Evolutionary conservation across 345 rosid genomes (phyloP).

Genomic region (Rhizophora apiculata): DNA sequence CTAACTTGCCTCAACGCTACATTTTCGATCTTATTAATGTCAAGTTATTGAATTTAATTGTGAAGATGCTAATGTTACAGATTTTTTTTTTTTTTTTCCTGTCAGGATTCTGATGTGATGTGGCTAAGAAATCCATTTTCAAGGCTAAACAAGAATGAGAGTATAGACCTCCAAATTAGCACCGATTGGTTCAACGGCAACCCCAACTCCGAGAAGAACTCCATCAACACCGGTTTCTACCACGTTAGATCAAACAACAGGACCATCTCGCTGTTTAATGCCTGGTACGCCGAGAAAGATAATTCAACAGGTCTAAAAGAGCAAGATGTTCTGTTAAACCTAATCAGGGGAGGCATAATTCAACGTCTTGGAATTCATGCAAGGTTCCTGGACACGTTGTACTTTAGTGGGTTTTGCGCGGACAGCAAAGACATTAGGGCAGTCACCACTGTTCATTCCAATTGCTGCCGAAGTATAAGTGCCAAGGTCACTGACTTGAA

Average conservation of each 20-base stretch:
- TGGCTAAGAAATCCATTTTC: slow-evolving; percentile 33
- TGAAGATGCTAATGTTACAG: not conserved
- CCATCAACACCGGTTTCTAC: slow-evolving; percentile 31
- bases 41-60: not conserved
- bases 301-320: slow-evolving; percentile 24
- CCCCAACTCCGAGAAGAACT: not conserved
- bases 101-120: slow-evolving; percentile 25
- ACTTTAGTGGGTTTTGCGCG: slow-evolving; percentile 28
- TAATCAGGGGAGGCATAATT: slow-evolving; percentile 1
- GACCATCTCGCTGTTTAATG: slow-evolving; percentile 23
- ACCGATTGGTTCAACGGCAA: slow-evolving; percentile 27
- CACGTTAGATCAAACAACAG: slow-evolving; percentile 21
- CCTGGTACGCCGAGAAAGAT: slow-evolving; percentile 23
- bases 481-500: slow-evolving; percentile 24
- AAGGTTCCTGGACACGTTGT: slow-evolving; percentile 21
- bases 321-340: slow-evolving; percentile 22
- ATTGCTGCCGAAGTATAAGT: slow-evolving; percentile 25
- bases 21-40: too few relatives aligned
- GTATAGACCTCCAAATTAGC: slow-evolving; percentile 24
- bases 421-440: slow-evolving; percentile 17
- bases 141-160: slow-evolving; percentile 12
- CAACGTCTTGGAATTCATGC: not conserved
- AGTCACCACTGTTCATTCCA: slow-evolving; percentile 28
- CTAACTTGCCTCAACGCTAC: too few relatives aligned
- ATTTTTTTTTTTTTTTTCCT: not conserved